Base-by-base conservation (phyloP, 345 rosid genomes). In the Toxicodendron radicans region DNA sequence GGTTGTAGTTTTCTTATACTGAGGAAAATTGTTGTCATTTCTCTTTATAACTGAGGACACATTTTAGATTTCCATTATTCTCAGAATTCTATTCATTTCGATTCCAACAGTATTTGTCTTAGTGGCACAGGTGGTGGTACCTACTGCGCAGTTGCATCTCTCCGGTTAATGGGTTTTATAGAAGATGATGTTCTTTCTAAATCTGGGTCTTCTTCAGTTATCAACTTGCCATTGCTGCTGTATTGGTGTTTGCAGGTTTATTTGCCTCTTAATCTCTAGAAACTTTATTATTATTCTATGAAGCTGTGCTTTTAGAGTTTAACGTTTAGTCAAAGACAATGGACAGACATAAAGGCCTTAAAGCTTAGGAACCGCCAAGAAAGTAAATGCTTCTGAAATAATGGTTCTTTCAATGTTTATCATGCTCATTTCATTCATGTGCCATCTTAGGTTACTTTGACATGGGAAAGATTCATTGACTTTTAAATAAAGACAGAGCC, bases 61-160 rank as follows among this genome's bases (percentile, higher is more conserved):
- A 20, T 72, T 30, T 27, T 48, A 54, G 64, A 71, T 23, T 58
- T 51, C 9, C 43, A n/a, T 56, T 7, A 38, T 38, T 56, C 52
- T 23, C 35, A 38, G 38, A 4, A 14, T n/a, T 71, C 23, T 5
- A 58, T 58, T 72, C 35, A 30, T 62, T 72, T 49, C 20, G 62
- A 83, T 79, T 84, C 86, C 80, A 76, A 85, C 38, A 65, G 48
- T 80, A 18, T 82, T 74, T 66, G 64, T 80, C 81, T 77, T 89
- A 84, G 90, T 76, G 87, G 83, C 74, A 79, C 97, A 92, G 98
- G 99, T 75, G 99, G 99, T 79, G 99, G 85, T 74, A 89, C 96
- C 6, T 95, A 84, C 85, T 92, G 99, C 83, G 98, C 97, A 68
- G 83, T 95, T 63, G 99, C 97, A 65, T 88, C 97, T 66, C 98